Evolutionary conservation across 805 yeast genomes (phyloP).

Genomic region (Kodamaea sagamina): DNA sequence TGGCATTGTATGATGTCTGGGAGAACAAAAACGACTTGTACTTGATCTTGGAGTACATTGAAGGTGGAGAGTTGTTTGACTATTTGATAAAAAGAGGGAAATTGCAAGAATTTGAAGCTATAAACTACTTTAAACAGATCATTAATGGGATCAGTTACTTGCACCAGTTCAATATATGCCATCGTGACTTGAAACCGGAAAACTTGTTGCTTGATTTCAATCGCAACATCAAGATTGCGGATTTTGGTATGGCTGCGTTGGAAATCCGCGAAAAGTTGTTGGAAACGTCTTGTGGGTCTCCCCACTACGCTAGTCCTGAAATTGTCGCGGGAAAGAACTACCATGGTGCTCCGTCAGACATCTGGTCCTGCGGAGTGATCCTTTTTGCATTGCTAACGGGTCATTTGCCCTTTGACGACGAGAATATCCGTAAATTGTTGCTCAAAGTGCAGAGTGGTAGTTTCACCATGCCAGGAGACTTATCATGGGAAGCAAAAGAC

Average conservation of each 20-base stretch:
- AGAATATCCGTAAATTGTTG: conserved; percentile 81
- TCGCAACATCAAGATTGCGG: conserved; percentile 92
- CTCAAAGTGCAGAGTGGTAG: conserved; percentile 90
- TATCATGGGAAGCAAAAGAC: conserved; percentile 85
- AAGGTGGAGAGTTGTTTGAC: conserved; percentile 96
- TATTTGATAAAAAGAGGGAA: conserved; percentile 86
- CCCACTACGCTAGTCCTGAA: conserved; percentile 98
- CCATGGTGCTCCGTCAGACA: conserved; percentile 96
- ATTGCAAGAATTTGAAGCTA: conserved; percentile 85
- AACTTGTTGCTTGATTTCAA: conserved; percentile 77
- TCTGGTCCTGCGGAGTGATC: conserved; percentile 98
- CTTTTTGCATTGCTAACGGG: conserved; percentile 92
- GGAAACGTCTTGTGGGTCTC: conserved; percentile 97
- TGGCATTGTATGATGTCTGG: conserved; percentile 84
- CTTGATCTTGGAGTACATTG: conserved; percentile 90
- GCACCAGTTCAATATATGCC: conserved; percentile 85
- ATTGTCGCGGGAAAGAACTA: conserved; percentile 93
- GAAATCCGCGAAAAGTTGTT: conserved; percentile 79
- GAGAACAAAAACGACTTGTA: conserved; percentile 81
- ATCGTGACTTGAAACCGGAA: conserved; percentile 84
- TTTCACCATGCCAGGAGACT: conserved; percentile 76
- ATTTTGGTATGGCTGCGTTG: conserved; percentile 98
- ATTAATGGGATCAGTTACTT: conserved; percentile 81
- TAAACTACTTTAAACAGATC: conserved; percentile 84
- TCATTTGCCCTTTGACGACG: conserved; percentile 95